Evolutionary conservation across 2,329 filamentous ascomycete genomes (phyloP).

Genomic region (Fusarium sp.): DNA sequence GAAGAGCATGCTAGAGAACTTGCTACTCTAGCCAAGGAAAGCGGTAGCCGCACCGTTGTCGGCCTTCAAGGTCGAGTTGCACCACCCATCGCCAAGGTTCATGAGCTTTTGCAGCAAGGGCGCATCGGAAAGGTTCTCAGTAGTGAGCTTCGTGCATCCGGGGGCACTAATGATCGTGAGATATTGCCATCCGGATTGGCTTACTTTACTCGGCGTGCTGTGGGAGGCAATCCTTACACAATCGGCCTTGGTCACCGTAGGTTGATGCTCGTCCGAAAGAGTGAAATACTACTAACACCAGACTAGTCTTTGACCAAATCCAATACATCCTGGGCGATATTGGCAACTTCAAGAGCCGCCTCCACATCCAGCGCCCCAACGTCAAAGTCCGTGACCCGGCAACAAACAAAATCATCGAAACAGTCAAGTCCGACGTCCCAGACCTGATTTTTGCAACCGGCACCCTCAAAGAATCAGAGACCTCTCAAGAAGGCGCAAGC

Average conservation of each 20-base stretch:
- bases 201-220: slow-evolving; percentile 62
- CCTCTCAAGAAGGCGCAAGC: slow-evolving; percentile 50
- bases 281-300: neutral
- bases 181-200: slow-evolving; percentile 49
- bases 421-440: slow-evolving; percentile 55
- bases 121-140: slow-evolving; percentile 66
- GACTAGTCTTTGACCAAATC: slow-evolving; percentile 58
- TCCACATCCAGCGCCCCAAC: slow-evolving; percentile 59
- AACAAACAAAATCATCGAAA: slow-evolving; percentile 48
- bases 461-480: slow-evolving; percentile 45
- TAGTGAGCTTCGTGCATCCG: slow-evolving; percentile 57
- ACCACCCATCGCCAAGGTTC: slow-evolving; percentile 58
- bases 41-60: slow-evolving; percentile 56
- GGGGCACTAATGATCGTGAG: slow-evolving; percentile 51
- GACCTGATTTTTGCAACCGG: slow-evolving; percentile 57
- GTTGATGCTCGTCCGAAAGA: slow-evolving; percentile 19
- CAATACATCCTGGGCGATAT: slow-evolving; percentile 61
- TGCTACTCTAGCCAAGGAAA: slow-evolving; percentile 47
- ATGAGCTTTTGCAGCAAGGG: slow-evolving; percentile 57
- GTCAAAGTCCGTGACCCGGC: slow-evolving; percentile 50
- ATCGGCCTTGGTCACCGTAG: slow-evolving; percentile 58
- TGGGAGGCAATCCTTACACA: slow-evolving; percentile 60
- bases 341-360: slow-evolving; percentile 50
- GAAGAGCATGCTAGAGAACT: slow-evolving; percentile 56
- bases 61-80: slow-evolving; percentile 64